A percentile compares a stretch with the other conserved stretches of the same genome.
phyloP scores from a whole-genome alignment of 2,329 filamentous ascomycete species.

The Arthrinium phaeospermum region DNA sequence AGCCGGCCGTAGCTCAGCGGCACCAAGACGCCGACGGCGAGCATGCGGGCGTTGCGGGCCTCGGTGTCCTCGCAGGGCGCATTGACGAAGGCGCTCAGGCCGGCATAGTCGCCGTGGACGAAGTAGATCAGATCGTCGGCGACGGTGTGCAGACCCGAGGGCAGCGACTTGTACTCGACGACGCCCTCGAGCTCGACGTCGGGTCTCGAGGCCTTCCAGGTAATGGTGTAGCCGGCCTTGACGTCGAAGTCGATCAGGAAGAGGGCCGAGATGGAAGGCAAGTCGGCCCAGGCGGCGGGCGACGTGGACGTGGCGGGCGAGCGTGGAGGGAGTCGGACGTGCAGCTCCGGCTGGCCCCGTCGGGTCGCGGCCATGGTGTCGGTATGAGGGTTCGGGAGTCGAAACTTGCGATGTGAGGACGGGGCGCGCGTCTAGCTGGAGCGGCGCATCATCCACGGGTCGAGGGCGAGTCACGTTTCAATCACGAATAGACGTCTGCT shows the following conservation, averaged over 20 bases:
- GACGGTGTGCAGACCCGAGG: constrained; percentile 90
- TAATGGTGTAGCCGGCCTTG: constrained; percentile 88
- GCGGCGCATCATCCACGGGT: constrained; percentile 20
- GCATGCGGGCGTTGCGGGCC: constrained; percentile 87
- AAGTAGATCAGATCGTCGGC: constrained; percentile 92
- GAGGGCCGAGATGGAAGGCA: constrained; percentile 73
- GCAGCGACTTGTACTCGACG: constrained; percentile 95
- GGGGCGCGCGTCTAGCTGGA: constrained; percentile 20
- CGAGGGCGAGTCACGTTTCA: not conserved
- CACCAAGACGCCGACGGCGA: constrained; percentile 88
- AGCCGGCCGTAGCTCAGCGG: constrained; percentile 84
- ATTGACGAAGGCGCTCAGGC: constrained; percentile 91
- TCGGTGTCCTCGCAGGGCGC: constrained; percentile 76
- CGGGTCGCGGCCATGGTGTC: constrained; percentile 40
- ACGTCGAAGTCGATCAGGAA: constrained; percentile 93
- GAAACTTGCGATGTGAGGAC: not conserved
- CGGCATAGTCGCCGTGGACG: constrained; percentile 82
- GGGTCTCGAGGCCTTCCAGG: constrained; percentile 78
- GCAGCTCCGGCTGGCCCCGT: constrained; percentile 41
- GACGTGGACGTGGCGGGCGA: constrained; percentile 31
- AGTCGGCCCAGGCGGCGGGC: constrained; percentile 47
- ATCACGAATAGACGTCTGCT: not conserved
- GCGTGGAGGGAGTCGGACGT: constrained; percentile 36
- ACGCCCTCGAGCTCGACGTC: constrained; percentile 80
- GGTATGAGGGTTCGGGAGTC: constrained; percentile 17